Base-by-base conservation (phyloP, 257 asterid genomes). In the Euphrasia confusa region DNA sequence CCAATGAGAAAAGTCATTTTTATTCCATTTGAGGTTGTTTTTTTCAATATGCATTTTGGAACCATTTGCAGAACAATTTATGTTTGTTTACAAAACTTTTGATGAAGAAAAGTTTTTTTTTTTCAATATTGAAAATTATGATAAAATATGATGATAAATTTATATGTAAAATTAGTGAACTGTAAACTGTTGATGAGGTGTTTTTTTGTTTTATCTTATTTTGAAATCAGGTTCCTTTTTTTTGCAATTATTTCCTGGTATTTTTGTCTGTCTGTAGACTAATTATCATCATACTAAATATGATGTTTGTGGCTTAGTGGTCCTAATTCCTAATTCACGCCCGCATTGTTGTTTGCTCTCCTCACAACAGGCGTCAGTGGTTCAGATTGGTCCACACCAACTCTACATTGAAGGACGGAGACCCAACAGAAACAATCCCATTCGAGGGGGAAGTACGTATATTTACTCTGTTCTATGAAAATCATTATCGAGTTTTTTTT, bases 331-430 rank as follows among this genome's bases (percentile, higher is more conserved):
- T 30, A 30, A 30, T 30, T 30, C 33, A 28, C 40, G 10, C 40
- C 40, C 10, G 9, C 42, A 37, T 9, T 37, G 12, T 7, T 37
- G 42, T 30, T 48, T 28, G 7, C 10, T 55, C 60, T 53, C 37
- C 67, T 74, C 80, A 63, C 71, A 93, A 63, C 71, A 93, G 99
- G 99, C 97, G 70, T 82, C 95, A 18, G 66, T 72, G 14, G 96
- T 93, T 70, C 81, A 82, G 72, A 80, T 93, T 65, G 85, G 78
- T 56, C 87, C 84, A 39, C 80, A 93, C 72, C 95, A 82, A 64
- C 88, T 93, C 67, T 81, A 83, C 78, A 80, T 89, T 58, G 99
- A 93, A 85, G 99, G 97, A 53, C 81, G 99, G 63, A 80, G 96
- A 79, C 96, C 96, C 4, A 89, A 79, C 82, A 78, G 97, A 77